phyloP scores from a whole-genome alignment of 2,329 filamentous ascomycete genomes.

The Botrytis elliptica region DNA sequence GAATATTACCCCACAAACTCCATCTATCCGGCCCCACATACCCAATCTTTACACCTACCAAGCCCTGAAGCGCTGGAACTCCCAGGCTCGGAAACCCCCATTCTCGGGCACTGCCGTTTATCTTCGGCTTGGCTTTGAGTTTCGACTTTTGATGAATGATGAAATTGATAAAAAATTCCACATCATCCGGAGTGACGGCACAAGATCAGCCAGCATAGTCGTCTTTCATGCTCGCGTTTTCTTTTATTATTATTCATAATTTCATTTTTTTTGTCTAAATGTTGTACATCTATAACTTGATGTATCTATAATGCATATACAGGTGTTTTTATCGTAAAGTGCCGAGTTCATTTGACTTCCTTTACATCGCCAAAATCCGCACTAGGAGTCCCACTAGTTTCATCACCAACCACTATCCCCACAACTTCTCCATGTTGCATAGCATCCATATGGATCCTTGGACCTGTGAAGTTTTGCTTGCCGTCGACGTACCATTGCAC shows the following conservation, averaged over 20 bases:
- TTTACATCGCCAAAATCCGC: not conserved
- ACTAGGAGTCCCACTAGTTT: not conserved
- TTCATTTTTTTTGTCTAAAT: not conserved
- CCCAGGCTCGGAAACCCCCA: not conserved
- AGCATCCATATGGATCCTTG: conserved; percentile 44
- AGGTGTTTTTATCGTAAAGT: not conserved
- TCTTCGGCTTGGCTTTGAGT: not conserved
- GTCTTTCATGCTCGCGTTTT: not conserved
- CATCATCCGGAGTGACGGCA: not conserved
- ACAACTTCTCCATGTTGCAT: conserved; percentile 35
- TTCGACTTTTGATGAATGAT: not conserved
- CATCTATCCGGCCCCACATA: not conserved
- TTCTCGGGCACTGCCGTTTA: not conserved
- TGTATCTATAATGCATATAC: not conserved
- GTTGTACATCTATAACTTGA: not conserved
- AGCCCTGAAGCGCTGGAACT: not conserved
- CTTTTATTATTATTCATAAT: not conserved
- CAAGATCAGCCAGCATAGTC: not conserved
- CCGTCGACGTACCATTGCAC: conserved; percentile 61
- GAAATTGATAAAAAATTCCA: not conserved
- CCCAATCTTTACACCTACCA: not conserved
- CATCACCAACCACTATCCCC: conserved; percentile 20
- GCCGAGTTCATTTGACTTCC: not conserved
- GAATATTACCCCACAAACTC: not conserved
- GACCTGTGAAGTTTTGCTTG: conserved; percentile 54